Percentiles rank a stretch among this genome's conserved stretches.
These are phyloP conservation scores for Zopfochytrium polystomum DNA, from an alignment of 371 early-diverging fungal species.

Conservation along the genomic window DNA sequence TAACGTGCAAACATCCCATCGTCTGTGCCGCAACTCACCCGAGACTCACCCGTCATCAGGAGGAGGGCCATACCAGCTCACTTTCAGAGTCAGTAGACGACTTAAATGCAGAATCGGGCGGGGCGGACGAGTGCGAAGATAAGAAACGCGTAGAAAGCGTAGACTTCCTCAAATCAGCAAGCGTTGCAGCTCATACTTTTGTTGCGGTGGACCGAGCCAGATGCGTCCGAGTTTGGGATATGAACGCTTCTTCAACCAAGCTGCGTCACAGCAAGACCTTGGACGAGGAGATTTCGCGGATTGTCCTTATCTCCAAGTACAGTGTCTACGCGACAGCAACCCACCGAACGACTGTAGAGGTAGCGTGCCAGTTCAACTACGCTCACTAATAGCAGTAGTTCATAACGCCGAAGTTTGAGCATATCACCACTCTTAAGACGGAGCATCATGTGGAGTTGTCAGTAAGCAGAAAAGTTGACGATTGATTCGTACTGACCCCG, in stretches of 20 bases:
- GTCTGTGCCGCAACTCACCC: slow-evolving; percentile 27
- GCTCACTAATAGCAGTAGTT: too few relatives aligned
- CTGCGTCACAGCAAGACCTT: too few relatives aligned
- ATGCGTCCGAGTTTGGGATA: too few relatives aligned
- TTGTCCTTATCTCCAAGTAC: slow-evolving; percentile 26
- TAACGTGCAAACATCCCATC: slow-evolving; percentile 28
- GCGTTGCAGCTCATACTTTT: too few relatives aligned
- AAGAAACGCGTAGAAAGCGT: too few relatives aligned
- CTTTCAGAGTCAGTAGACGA: slow-evolving; percentile 12
- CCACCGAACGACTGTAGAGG: too few relatives aligned
- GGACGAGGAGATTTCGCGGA: too few relatives aligned
- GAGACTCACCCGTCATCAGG: slow-evolving; percentile 31
- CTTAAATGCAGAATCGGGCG: slow-evolving; percentile 8
- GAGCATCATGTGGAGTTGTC: slow-evolving; percentile 28
- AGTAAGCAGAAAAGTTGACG: neutral
- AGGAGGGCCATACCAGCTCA: slow-evolving; percentile 24
- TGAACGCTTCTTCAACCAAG: too few relatives aligned
- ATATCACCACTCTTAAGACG: slow-evolving; percentile 20
- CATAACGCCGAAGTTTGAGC: slow-evolving; percentile 36
- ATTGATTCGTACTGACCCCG: neutral
- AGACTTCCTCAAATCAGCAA: too few relatives aligned
- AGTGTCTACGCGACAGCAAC: too few relatives aligned
- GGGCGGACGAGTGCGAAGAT: slow-evolving; percentile 11
- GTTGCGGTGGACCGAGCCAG: too few relatives aligned
- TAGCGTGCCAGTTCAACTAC: too few relatives aligned